These are phyloP conservation scores for Nannizzia gypsea DNA, from an alignment of 2,329 filamentous ascomycete species.

Conservation along the genomic window DNA sequence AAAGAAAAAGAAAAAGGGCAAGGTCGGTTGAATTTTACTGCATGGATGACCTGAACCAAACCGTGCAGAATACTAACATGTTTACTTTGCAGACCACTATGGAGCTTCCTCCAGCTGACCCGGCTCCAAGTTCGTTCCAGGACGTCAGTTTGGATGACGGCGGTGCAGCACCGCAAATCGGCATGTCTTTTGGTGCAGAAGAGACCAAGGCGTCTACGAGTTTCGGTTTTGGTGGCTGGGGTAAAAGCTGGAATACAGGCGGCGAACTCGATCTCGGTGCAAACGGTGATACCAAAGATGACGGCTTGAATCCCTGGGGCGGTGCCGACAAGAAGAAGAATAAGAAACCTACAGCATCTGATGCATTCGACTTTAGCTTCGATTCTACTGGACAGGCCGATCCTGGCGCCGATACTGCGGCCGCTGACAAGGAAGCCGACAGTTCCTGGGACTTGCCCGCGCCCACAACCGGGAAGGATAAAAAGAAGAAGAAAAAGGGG, in stretches of 20 bases:
- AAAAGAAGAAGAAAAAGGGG: slow-evolving; percentile 2
- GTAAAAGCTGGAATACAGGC: slow-evolving; percentile 46
- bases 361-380: neutral
- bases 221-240: slow-evolving; percentile 50
- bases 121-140: slow-evolving; percentile 46
- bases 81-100: slow-evolving; percentile 8
- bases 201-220: slow-evolving; percentile 30
- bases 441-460: neutral
- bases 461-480: neutral
- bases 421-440: neutral
- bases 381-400: neutral
- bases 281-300: neutral
- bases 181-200: slow-evolving; percentile 44
- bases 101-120: slow-evolving; percentile 25
- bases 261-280: neutral
- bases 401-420: neutral
- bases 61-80: neutral
- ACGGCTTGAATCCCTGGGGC: slow-evolving; percentile 17
- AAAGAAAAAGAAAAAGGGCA: slow-evolving; percentile 44
- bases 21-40: slow-evolving; percentile 10
- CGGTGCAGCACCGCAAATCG: slow-evolving; percentile 40
- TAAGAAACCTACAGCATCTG: neutral
- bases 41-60: neutral
- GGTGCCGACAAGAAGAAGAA: slow-evolving; percentile 31
- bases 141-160: slow-evolving; percentile 56